Percentiles rank a stretch among this genome's conserved stretches.
Conservation (phyloP, 2,329 filamentous ascomycete species). For the Venturia nashicola region DNA sequence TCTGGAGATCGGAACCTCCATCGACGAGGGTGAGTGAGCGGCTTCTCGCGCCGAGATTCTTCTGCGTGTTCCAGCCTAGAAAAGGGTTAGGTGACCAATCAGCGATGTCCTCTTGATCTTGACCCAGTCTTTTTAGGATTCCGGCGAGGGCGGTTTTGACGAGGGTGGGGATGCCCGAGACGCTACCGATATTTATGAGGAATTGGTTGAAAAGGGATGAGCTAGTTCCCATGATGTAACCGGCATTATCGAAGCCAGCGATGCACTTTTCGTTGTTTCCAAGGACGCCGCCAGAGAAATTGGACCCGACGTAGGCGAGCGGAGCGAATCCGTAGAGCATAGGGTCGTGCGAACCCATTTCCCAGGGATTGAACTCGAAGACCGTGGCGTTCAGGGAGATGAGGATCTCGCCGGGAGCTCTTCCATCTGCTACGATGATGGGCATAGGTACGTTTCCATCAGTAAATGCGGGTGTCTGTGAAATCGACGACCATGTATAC, state of each 20-base stretch:
- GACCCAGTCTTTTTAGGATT: constrained; percentile 44
- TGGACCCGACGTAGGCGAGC: constrained; percentile 58
- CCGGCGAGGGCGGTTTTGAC: constrained; percentile 39
- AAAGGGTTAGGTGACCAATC: constrained; percentile 68
- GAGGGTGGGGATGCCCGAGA: constrained; percentile 33
- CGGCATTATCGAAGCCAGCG: constrained; percentile 68
- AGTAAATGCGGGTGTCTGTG: constrained; percentile 48
- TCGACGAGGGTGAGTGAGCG: constrained; percentile 59
- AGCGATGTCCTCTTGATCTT: constrained; percentile 58
- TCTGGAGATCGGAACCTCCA: constrained; percentile 66
- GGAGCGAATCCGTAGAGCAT: constrained; percentile 61
- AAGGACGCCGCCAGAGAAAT: constrained; percentile 52
- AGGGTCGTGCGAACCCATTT: constrained; percentile 67
- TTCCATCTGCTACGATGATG: constrained; percentile 57
- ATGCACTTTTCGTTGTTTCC: constrained; percentile 49
- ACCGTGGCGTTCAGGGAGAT: constrained; percentile 62
- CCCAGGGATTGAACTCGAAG: constrained; percentile 68
- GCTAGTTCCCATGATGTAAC: constrained; percentile 77
- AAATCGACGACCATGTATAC: constrained; percentile 76
- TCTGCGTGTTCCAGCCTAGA: constrained; percentile 46
- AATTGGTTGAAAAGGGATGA: constrained; percentile 75
- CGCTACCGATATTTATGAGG: constrained; percentile 50
- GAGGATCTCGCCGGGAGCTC: constrained; percentile 47
- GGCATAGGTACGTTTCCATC: constrained; percentile 57
- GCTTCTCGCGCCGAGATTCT: constrained; percentile 44